Conservation (phyloP, 352 stramenopile species). For the Nothophytophthora sp. region DNA sequence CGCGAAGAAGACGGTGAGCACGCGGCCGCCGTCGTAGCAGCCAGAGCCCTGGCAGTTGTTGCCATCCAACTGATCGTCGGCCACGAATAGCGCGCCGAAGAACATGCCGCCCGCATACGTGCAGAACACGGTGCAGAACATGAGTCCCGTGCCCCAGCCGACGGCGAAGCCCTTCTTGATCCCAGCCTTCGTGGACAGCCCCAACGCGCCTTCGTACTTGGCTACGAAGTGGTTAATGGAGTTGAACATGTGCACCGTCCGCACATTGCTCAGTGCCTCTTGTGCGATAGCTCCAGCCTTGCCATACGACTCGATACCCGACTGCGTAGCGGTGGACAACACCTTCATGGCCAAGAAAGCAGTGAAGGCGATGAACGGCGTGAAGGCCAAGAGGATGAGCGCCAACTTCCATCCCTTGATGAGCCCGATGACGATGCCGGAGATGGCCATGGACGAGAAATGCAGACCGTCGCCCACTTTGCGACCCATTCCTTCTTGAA, state of each 20-base stretch:
- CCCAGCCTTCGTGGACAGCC: slow-evolving; percentile 22
- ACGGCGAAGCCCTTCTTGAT: slow-evolving; percentile 38
- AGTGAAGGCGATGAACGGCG: slow-evolving; percentile 37
- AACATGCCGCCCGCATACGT: slow-evolving; percentile 61
- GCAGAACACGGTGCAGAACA: slow-evolving; percentile 49
- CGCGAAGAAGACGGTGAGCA: slow-evolving; percentile 55
- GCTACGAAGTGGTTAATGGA: slow-evolving; percentile 32
- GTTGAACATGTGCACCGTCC: slow-evolving; percentile 64
- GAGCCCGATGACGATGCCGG: slow-evolving; percentile 50
- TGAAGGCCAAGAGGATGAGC: slow-evolving; percentile 46
- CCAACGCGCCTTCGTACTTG: slow-evolving; percentile 46
- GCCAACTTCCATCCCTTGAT: slow-evolving; percentile 53
- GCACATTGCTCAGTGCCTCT: slow-evolving; percentile 51
- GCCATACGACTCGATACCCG: slow-evolving; percentile 37
- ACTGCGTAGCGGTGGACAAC: slow-evolving; percentile 27
- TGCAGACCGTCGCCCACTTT: slow-evolving; percentile 40
- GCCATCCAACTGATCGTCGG: slow-evolving; percentile 28
- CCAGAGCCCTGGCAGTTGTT: slow-evolving; percentile 13
- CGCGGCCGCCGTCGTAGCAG: slow-evolving; percentile 48
- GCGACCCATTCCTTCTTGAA: slow-evolving; percentile 49
- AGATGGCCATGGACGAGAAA: slow-evolving; percentile 43
- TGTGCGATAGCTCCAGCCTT: slow-evolving; percentile 52
- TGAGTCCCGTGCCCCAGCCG: slow-evolving; percentile 34
- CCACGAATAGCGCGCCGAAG: slow-evolving; percentile 50
- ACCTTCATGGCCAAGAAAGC: slow-evolving; percentile 34